These are phyloP conservation scores for Tephrocybe sp. DNA, from an alignment of 768 basidiomycete genomes.

Conservation along the genomic window DNA sequence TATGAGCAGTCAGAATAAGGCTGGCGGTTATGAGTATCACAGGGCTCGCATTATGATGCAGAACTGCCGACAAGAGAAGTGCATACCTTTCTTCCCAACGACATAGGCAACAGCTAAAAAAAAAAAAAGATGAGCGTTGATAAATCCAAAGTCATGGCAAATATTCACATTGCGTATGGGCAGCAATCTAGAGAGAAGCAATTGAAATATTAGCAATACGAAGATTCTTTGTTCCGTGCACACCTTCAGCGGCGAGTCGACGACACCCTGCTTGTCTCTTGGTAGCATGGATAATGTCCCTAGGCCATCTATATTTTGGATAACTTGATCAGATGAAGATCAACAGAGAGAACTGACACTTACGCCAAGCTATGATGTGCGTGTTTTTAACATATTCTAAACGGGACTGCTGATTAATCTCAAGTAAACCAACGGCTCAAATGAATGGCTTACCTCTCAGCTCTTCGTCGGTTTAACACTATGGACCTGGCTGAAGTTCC, in stretches of 20 bases:
- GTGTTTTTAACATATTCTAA: conserved; percentile 20
- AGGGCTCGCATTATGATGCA: no score
- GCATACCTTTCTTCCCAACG: conserved; percentile 46
- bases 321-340: not conserved
- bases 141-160: not conserved
- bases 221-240: conserved; percentile 58
- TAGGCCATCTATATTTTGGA: conserved; percentile 34
- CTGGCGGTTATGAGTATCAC: no score
- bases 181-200: conserved; percentile 46
- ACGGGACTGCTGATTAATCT: not conserved
- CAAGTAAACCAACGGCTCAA: not conserved
- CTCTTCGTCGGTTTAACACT: conserved; percentile 28
- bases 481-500: conserved; percentile 26
- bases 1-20: no score
- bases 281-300: conserved; percentile 56
- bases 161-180: conserved; percentile 41
- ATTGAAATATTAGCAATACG: conserved; percentile 55
- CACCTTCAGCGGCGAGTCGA: conserved; percentile 47
- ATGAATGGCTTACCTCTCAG: conserved; percentile 20
- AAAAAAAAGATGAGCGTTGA: not conserved
- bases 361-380: conserved; percentile 8
- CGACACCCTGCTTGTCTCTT: conserved; percentile 46
- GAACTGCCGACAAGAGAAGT: no score
- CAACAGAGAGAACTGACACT: not conserved
- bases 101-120: conserved; percentile 38